Evolutionary conservation across 257 asterid genomes (phyloP), one percentile per base, ranked within the genome.

Genomic region (Striga asiatica): DNA sequence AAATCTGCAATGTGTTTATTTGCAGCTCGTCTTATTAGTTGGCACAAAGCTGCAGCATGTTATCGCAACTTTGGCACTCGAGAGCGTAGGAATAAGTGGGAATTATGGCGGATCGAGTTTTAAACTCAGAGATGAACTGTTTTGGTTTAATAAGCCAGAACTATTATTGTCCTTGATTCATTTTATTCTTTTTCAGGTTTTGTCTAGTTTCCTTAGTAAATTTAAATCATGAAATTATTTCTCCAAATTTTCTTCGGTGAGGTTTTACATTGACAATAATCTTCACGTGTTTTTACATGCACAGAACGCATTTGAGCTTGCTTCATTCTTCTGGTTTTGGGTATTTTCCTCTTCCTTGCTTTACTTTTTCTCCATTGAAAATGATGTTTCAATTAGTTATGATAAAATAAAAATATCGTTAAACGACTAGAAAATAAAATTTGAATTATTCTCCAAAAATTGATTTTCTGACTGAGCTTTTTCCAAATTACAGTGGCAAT

Each of bases 261-360:
- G 17, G 8, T 38, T 23, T 49, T 49, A 32, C 19, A 19, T 47
- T 48, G 14, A 60, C 21, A 35, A 54, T 23, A 48, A n/a, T 52
- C 31, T 35, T 46, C 34, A 17, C 6, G n/a, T 52, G n/a, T 51
- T 47, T 29, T 12, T 10, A n/a, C 45, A 57, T 21, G 56, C 71
- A 83, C 89, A 84, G 89, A 83, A 83, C 59, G 81, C 94, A 24
- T 83, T 84, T 65, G 89, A 84, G 71, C 82, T 84, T 59, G 89
- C 94, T 65, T 84, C 89, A 18, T 84, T 84, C 53, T 83, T 84
- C 74, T 84, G 94, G 94, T 84, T 84, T 74, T 84, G 94, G 94
- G 94, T 83, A 81, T 54, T 59, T 56, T 18, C 60, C 47, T 73
- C 29, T 27, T 61, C 71, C 67, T 23, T 46, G 11, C 6, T 29